These are phyloP conservation scores for Neurospora terricola DNA, from an alignment of 495 filamentous ascomycete species.

Conservation along the genomic window DNA sequence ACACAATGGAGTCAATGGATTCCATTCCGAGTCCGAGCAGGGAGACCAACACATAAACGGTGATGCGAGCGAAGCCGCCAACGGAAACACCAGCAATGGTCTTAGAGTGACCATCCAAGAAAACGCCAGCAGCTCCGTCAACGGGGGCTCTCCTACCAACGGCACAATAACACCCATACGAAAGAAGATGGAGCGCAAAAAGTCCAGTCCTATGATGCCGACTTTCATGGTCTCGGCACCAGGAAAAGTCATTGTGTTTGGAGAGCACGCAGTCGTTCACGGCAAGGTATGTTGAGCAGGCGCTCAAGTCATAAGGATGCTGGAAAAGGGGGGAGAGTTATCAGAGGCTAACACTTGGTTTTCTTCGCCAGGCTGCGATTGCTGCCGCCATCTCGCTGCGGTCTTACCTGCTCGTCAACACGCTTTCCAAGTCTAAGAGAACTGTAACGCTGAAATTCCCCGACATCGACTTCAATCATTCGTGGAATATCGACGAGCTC, in stretches of 20 bases:
- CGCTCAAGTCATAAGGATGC: not conserved
- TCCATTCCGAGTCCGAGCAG: conserved; percentile 14
- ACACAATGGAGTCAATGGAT: conserved; percentile 24
- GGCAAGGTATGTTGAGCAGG: conserved; percentile 53
- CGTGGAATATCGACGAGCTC: conserved; percentile 82
- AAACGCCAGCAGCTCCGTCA: conserved; percentile 14
- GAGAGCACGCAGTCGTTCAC: conserved; percentile 93
- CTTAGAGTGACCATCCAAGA: not conserved
- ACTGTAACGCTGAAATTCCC: conserved; percentile 80
- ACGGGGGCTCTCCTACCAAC: conserved; percentile 10
- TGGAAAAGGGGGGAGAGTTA: not conserved
- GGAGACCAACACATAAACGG: conserved; percentile 7
- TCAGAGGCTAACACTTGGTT: not conserved
- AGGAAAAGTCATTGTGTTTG: conserved; percentile 94
- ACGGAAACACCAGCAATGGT: conserved; percentile 12
- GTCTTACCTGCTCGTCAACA: conserved; percentile 89
- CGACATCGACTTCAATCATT: conserved; percentile 76
- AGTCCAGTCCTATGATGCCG: conserved; percentile 58
- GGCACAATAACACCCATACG: conserved; percentile 12
- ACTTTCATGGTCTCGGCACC: conserved; percentile 96
- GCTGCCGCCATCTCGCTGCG: conserved; percentile 89
- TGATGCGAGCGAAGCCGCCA: conserved; percentile 13
- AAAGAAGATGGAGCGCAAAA: conserved; percentile 34
- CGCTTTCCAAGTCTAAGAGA: conserved; percentile 73
- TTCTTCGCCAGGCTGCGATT: conserved; percentile 57